Percentiles rank a stretch among this genome's conserved stretches.
phyloP scores from a whole-genome alignment of 2,329 filamentous ascomycete species.

The Colletotrichum higginsianum region DNA sequence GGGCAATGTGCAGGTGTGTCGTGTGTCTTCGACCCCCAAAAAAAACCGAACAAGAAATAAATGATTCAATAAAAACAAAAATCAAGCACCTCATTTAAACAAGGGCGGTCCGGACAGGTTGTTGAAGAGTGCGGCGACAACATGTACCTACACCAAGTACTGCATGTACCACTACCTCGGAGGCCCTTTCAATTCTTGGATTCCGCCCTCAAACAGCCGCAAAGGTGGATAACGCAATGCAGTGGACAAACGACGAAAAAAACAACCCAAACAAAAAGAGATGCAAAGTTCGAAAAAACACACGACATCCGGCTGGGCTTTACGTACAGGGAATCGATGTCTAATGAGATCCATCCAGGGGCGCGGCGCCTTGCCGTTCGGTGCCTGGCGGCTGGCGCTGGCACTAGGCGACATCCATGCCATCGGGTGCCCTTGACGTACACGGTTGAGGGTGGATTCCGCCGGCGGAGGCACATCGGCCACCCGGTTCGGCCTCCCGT shows the following conservation, averaged over 20 bases:
- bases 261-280: slow-evolving; percentile 1
- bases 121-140: slow-evolving; percentile 20
- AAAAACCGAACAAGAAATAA: too few species aligned
- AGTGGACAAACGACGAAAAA: slow-evolving; percentile 26
- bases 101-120: slow-evolving; percentile 11
- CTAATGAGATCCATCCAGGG: slow-evolving; percentile 44
- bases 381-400: slow-evolving; percentile 39
- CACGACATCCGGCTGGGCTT: slow-evolving; percentile 42
- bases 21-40: slow-evolving; percentile 5
- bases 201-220: slow-evolving; percentile 11
- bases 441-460: slow-evolving; percentile 40
- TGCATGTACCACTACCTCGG: slow-evolving; percentile 35
- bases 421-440: slow-evolving; percentile 43
- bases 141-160: slow-evolving; percentile 17
- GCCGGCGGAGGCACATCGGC: slow-evolving; percentile 38
- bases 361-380: slow-evolving; percentile 42
- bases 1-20: background rate
- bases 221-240: slow-evolving; percentile 35
- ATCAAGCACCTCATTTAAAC: slow-evolving; percentile 7
- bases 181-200: background rate
- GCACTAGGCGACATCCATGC: slow-evolving; percentile 38
- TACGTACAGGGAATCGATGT: slow-evolving; percentile 43
- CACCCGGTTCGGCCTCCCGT: slow-evolving; percentile 41
- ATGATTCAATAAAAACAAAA: background rate
- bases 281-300: slow-evolving; percentile 31